phyloP scores from a whole-genome alignment of 129 eudicot species.

The Gnaphalium uliginosum region DNA sequence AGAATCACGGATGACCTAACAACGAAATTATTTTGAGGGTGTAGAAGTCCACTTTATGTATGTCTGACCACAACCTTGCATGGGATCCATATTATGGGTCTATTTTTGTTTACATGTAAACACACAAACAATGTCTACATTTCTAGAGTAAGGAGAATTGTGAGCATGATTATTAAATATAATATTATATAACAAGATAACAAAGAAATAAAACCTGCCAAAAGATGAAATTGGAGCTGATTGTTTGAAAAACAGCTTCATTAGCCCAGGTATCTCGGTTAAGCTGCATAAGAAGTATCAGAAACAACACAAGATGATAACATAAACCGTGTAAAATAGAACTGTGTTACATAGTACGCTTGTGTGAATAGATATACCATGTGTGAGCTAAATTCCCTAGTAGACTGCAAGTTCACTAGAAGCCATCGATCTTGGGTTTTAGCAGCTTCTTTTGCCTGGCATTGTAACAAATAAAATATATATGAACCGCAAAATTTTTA shows the following conservation, averaged over 20 bases:
- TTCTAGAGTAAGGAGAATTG: background rate
- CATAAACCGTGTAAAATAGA: background rate
- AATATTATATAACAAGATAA: background rate
- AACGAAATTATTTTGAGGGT: background rate
- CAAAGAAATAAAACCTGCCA: constrained; percentile 73
- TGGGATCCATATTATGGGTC: background rate
- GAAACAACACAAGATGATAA: background rate
- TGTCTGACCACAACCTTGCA: background rate
- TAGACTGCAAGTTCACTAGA: constrained; percentile 82
- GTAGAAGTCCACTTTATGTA: background rate
- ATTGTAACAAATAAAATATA: background rate
- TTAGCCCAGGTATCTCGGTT: constrained; percentile 99
- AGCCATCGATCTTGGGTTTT: constrained; percentile 82
- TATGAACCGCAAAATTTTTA: background rate
- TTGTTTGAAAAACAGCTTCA: constrained; percentile 98
- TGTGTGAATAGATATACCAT: constrained; percentile 52
- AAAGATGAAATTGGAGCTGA: constrained; percentile 80
- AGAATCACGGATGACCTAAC: background rate
- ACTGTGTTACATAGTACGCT: background rate
- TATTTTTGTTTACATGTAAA: background rate
- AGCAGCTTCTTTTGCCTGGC: constrained; percentile 89
- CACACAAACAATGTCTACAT: background rate
- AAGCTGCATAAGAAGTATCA: constrained; percentile 54
- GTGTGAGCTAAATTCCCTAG: constrained; percentile 94
- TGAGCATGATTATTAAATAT: background rate